phyloP scores from a whole-genome alignment of 495 filamentous ascomycete species.

The Talaromyces liani region DNA sequence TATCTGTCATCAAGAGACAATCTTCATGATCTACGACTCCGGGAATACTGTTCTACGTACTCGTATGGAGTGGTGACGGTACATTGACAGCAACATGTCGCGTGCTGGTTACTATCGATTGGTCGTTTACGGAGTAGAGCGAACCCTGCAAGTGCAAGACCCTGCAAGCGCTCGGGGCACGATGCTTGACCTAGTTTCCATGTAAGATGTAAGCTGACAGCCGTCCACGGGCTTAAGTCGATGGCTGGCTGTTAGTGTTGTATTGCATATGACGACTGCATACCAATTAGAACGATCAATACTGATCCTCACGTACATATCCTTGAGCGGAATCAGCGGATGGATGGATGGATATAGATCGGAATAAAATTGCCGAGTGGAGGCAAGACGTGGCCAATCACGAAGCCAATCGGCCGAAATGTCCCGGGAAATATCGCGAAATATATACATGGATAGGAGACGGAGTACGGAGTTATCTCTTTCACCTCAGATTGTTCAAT shows the following conservation, averaged over 20 bases:
- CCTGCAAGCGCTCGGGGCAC: not conserved
- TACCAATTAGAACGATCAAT: not conserved
- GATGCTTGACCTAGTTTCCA: constrained; percentile 1
- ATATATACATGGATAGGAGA: not conserved
- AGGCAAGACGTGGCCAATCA: constrained; percentile 11
- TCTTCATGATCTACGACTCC: not conserved
- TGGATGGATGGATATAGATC: not conserved
- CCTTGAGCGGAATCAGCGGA: not conserved
- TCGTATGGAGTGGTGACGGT: too few species aligned
- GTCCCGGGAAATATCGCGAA: not conserved
- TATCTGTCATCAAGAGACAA: not conserved
- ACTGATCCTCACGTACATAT: not conserved
- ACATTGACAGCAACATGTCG: not conserved
- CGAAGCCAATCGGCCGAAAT: not conserved
- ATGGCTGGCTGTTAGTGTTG: not conserved
- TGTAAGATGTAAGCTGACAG: not conserved
- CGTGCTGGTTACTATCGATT: not conserved
- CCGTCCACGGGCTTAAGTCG: too few species aligned
- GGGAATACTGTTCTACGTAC: not conserved
- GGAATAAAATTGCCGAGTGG: constrained; percentile 20
- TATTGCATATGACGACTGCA: not conserved
- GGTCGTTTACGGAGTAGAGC: too few species aligned
- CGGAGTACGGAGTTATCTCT: not conserved
- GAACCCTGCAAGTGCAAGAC: not conserved
- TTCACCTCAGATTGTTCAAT: not conserved